These are phyloP conservation scores for Canavalia ensiformis DNA, from an alignment of 306 rosid species.

Conservation along the genomic window DNA sequence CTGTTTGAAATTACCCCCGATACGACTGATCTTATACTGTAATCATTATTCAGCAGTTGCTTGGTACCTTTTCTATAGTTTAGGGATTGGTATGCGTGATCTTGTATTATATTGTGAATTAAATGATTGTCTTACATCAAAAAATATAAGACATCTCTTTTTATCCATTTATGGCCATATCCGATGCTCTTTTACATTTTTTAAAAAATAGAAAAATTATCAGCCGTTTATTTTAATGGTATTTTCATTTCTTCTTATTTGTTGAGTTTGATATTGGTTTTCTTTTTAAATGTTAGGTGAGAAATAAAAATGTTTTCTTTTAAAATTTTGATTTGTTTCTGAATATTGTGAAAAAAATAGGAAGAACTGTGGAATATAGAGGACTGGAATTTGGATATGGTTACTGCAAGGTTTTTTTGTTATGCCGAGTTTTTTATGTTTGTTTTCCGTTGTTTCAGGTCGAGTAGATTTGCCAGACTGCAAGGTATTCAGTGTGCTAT, in stretches of 20 bases:
- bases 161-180: no score
- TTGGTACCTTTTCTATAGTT: no score
- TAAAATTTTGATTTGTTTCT: conserved; percentile 1
- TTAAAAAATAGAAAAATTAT: no score
- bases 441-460: conserved; percentile 51
- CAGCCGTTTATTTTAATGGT: background rate
- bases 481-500: conserved; percentile 67
- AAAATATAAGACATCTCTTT: no score
- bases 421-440: conserved; percentile 20
- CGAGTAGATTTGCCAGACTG: conserved; percentile 79
- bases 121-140: no score
- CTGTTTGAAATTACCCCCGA: no score
- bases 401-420: background rate
- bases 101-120: no score
- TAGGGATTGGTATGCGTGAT: no score
- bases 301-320: background rate
- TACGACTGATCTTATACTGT: no score
- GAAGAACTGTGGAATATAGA: background rate
- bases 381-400: conserved; percentile 11
- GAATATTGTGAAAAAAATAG: background rate
- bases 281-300: background rate
- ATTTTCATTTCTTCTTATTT: background rate
- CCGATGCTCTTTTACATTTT: no score
- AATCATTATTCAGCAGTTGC: no score
- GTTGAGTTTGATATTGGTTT: conserved; percentile 23